Percentiles rank a stretch among this genome's conserved stretches.
phyloP scores from a whole-genome alignment of 1,284 basidiomycete genomes.

The Porogramme epimiltina region DNA sequence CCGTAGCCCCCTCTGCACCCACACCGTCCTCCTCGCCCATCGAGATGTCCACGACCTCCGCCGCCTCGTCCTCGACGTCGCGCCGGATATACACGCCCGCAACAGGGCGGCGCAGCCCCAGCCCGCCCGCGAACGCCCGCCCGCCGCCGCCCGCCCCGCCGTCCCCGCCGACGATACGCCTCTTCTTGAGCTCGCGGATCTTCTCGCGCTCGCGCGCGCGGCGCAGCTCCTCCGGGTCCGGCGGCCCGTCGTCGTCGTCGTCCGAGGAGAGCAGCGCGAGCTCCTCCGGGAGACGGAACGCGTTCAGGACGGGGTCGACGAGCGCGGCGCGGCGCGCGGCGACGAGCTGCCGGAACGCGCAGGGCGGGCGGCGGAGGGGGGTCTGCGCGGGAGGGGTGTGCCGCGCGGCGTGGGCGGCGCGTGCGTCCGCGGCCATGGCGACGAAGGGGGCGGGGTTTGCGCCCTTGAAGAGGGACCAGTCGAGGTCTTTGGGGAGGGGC shows the following conservation, averaged over 20 bases:
- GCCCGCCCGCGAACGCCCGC: slow-evolving; percentile 19
- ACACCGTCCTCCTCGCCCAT: slow-evolving; percentile 11
- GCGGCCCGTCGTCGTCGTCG: slow-evolving; percentile 34
- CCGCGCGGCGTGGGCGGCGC: slow-evolving; percentile 37
- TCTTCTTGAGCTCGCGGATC: slow-evolving; percentile 56
- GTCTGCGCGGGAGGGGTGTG: slow-evolving; percentile 37
- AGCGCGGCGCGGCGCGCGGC: background rate
- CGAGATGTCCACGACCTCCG: slow-evolving; percentile 58
- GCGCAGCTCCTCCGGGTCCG: slow-evolving; percentile 41
- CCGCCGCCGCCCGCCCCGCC: slow-evolving; percentile 5
- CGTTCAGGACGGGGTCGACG: background rate
- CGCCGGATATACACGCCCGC: slow-evolving; percentile 51
- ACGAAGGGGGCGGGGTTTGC: slow-evolving; percentile 49
- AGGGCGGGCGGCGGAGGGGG: slow-evolving; percentile 21
- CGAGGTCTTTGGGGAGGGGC: slow-evolving; percentile 42
- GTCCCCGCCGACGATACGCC: slow-evolving; percentile 43
- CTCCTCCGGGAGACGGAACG: slow-evolving; percentile 2
- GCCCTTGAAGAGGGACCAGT: slow-evolving; percentile 53
- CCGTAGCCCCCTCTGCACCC: background rate
- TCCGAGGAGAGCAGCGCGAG: slow-evolving; percentile 1
- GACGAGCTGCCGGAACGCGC: background rate
- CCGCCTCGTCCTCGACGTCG: slow-evolving; percentile 61
- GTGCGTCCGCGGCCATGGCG: slow-evolving; percentile 41
- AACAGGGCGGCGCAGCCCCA: slow-evolving; percentile 26
- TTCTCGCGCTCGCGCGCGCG: slow-evolving; percentile 51